phyloP scores from a whole-genome alignment of 148 eudicot genomes.

The Cornus suecica region DNA sequence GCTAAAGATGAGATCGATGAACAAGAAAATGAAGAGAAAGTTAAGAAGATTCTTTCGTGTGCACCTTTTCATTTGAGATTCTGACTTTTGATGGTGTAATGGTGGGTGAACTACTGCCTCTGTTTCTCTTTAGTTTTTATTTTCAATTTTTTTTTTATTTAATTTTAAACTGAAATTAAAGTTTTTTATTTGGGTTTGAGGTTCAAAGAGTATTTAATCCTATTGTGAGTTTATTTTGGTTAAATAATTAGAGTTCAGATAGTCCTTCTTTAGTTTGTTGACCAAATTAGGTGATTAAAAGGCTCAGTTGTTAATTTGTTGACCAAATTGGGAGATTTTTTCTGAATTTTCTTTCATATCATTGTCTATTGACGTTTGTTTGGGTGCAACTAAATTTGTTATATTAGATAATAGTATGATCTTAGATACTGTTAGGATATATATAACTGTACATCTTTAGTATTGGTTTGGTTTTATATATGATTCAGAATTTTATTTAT shows the following conservation, averaged over 20 bases:
- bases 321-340: constrained; percentile 1
- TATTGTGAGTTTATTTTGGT: background rate
- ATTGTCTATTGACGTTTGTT: background rate
- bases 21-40: constrained; percentile 29
- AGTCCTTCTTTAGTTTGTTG: background rate
- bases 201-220: background rate
- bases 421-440: background rate
- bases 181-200: background rate
- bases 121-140: background rate
- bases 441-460: background rate
- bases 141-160: background rate
- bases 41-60: constrained; percentile 45
- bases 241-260: background rate
- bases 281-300: constrained; percentile 1
- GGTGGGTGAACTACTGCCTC: constrained; percentile 39
- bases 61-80: constrained; percentile 19
- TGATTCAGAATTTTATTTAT: background rate
- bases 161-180: background rate
- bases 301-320: background rate
- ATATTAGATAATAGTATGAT: background rate
- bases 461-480: too few species aligned
- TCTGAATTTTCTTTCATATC: background rate
- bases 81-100: constrained; percentile 22
- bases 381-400: background rate
- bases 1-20: constrained; percentile 15